Evolutionary conservation across 2,329 filamentous ascomycete species (phyloP).

Genomic region (Neofusicoccum sp.): DNA sequence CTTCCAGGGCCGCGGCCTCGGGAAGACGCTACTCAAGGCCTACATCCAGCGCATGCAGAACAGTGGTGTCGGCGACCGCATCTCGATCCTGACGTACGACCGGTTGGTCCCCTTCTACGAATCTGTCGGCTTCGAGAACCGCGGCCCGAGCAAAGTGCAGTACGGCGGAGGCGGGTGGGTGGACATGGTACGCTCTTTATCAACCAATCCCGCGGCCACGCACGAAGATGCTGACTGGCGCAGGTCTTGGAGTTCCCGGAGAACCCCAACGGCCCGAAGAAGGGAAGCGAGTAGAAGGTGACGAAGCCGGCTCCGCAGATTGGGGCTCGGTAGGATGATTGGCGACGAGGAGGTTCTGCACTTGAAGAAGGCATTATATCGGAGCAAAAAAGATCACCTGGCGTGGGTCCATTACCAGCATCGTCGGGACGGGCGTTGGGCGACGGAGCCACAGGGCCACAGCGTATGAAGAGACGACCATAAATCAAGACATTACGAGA

Average conservation of each 20-base stretch:
- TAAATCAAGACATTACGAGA: conserved; percentile 7
- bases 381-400: neutral
- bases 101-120: conserved; percentile 75
- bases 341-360: neutral
- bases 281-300: conserved; percentile 6
- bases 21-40: conserved; percentile 70
- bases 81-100: conserved; percentile 77
- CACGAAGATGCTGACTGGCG: neutral
- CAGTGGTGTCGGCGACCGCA: conserved; percentile 68
- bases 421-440: neutral
- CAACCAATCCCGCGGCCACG: neutral
- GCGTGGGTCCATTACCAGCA: conserved; percentile 3
- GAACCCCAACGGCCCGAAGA: conserved; percentile 8
- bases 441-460: neutral
- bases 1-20: conserved; percentile 74
- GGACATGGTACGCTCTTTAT: conserved; percentile 65
- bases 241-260: conserved; percentile 15
- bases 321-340: neutral
- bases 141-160: conserved; percentile 67
- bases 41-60: conserved; percentile 78
- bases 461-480: neutral
- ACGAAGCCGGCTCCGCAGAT: neutral
- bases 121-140: conserved; percentile 70
- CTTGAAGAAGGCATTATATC: neutral
- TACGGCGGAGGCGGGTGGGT: conserved; percentile 82